Conservation (phyloP, 2,329 filamentous ascomycete genomes). For the Colletotrichum tropicicola region DNA sequence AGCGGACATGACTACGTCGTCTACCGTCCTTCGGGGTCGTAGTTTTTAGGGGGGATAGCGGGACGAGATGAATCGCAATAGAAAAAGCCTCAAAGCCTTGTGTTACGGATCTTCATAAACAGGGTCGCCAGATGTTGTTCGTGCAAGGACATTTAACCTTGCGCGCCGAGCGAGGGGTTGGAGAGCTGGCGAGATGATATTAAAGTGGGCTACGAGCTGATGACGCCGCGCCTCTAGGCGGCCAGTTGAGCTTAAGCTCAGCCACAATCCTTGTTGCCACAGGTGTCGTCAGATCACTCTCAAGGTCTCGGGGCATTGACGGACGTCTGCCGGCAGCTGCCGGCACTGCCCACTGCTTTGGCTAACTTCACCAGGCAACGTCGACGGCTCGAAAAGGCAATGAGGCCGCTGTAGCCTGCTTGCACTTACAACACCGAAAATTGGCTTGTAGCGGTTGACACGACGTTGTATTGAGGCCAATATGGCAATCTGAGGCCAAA, state of each 20-base stretch:
- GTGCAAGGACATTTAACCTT: conserved; percentile 10
- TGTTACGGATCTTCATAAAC: background rate
- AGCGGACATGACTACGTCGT: conserved; percentile 49
- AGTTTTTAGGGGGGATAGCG: background rate
- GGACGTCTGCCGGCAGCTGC: background rate
- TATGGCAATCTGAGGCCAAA: background rate
- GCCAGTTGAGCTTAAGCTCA: conserved; percentile 21
- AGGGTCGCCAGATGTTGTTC: conserved; percentile 24
- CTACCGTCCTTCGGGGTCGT: background rate
- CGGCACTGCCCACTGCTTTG: background rate
- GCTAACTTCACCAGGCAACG: background rate
- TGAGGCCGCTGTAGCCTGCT: background rate
- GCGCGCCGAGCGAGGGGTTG: conserved; percentile 29
- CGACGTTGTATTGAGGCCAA: conserved; percentile 3
- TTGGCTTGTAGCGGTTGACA: background rate
- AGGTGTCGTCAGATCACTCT: conserved; percentile 1
- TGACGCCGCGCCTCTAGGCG: conserved; percentile 30
- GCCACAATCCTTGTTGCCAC: conserved; percentile 24
- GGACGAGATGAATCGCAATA: background rate
- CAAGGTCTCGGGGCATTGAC: too few relatives aligned
- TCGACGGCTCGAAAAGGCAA: conserved; percentile 7
- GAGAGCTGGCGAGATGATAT: conserved; percentile 30
- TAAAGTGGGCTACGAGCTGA: conserved; percentile 33
- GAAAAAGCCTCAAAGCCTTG: background rate
- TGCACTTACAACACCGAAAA: background rate